phyloP scores from a whole-genome alignment of 495 filamentous ascomycete species.

The Lineolata rhizophorae region DNA sequence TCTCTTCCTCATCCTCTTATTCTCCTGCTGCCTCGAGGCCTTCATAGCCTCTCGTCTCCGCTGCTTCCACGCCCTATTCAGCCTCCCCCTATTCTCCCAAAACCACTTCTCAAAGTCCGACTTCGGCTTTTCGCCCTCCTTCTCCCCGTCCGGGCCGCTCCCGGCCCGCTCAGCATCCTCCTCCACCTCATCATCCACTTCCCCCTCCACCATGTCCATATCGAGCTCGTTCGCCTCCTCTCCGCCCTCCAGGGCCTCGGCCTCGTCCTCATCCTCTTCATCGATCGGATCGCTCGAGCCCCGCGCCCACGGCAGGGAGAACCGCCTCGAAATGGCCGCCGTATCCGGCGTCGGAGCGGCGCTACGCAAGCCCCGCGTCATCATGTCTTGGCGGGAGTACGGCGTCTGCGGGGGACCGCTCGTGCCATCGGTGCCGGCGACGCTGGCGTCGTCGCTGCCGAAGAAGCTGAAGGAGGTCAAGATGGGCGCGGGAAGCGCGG shows the following conservation, averaged over 20 bases:
- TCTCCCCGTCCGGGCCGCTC: constrained; percentile 11
- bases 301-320: constrained; percentile 18
- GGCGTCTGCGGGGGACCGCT: constrained; percentile 48
- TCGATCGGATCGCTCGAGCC: constrained; percentile 10
- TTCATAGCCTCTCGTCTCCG: constrained; percentile 60
- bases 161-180: constrained; percentile 15
- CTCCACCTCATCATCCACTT: constrained; percentile 19
- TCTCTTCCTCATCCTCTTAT: constrained; percentile 23
- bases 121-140: constrained; percentile 24
- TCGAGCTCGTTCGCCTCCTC: constrained; percentile 11
- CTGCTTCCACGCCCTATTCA: constrained; percentile 82
- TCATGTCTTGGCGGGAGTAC: constrained; percentile 55
- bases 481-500: constrained; percentile 21
- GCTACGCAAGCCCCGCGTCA: constrained; percentile 48
- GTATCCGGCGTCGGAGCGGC: constrained; percentile 93
- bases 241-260: too few relatives aligned
- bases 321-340: constrained; percentile 37
- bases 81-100: constrained; percentile 74
- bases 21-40: constrained; percentile 71
- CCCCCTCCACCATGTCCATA: constrained; percentile 13
- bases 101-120: constrained; percentile 76
- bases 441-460: constrained; percentile 19
- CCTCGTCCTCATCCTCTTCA: constrained; percentile 17
- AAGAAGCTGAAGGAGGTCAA: constrained; percentile 42
- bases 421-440: constrained; percentile 13